Evolutionary conservation across 345 rosid species (phyloP), one percentile per base, ranked within the genome.

Genomic region (Sonneratia caseolaris): DNA sequence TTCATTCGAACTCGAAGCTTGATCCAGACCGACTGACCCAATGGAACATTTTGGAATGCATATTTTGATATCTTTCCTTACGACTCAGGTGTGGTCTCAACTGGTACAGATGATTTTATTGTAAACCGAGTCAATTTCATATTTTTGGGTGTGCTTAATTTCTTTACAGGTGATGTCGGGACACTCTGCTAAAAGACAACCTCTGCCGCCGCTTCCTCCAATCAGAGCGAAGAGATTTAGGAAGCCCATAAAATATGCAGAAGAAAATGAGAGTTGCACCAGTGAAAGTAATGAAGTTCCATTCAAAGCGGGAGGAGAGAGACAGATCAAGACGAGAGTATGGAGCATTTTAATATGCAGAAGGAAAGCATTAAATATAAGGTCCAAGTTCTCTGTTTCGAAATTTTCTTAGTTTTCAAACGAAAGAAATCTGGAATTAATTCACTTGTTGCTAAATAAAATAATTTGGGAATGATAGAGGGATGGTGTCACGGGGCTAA

Each of bases 341-440:
- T 68, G 70, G 70, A 68, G 56, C 70, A n/a, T 68, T 66, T 43
- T 62, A 27, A 27, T 35, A 27, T 62, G 64, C 66, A 32, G 66
- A 24, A 3, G 37, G 66, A 62, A 35, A 35, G 66, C 38, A 19
- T 32, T 32, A 27, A n/a, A 42, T 43, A 24, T 43, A 68, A 68
- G 53, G 70, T 68, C 70, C 70, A 68, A 68, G 48, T 68, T 68
- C 53, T 68, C 70, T 68, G 70, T 68, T 68, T 45, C 56, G 18
- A 10, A 27, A 27, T 27, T 27, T 27, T 27, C 32, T 27, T 27
- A 27, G 32, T 27, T 27, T 27, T 27, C 32, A 27, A 27, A 27
- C 32, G 32, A 1, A 27, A 27, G 32, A 27, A 27, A 27, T 27
- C 32, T 27, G 32, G 32, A 27, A 27, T 27, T 27, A 27, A 27